These are phyloP conservation scores for Hanseniaspora hatyaiensis DNA, from an alignment of 805 yeast genomes.

Conservation along the genomic window DNA sequence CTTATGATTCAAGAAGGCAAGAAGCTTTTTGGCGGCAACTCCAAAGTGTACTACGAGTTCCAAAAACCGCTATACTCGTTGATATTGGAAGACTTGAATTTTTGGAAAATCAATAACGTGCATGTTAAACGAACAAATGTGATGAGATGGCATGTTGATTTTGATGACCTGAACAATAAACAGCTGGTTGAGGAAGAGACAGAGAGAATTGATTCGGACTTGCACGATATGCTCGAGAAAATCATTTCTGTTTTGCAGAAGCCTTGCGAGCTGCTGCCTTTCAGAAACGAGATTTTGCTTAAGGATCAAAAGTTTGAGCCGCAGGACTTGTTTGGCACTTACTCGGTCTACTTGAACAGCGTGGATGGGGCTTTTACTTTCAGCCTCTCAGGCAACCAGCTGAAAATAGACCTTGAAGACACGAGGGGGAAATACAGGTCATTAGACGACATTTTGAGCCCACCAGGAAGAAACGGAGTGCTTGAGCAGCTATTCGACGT, in stretches of 20 bases:
- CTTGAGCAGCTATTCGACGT: no score
- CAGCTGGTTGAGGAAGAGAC: not conserved
- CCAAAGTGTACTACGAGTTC: not conserved
- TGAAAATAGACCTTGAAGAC: no score
- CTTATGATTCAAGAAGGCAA: not conserved
- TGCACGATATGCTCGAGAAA: not conserved
- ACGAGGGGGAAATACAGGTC: no score
- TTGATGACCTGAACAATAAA: not conserved
- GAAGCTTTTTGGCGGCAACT: not conserved
- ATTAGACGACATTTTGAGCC: no score
- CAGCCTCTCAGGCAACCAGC: no score
- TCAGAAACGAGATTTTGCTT: not conserved
- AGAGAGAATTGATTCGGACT: conserved; percentile 8
- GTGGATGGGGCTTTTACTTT: not conserved
- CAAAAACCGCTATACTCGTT: conserved; percentile 5
- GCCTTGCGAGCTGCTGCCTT: not conserved
- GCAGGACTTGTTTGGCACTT: not conserved
- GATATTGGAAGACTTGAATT: conserved; percentile 7
- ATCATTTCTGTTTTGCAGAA: not conserved
- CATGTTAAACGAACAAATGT: not conserved
- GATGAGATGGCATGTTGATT: conserved; percentile 9
- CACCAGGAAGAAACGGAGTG: no score
- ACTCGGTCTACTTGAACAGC: not conserved
- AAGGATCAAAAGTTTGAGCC: conserved; percentile 4
- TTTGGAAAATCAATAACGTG: conserved; percentile 14